phyloP scores from a whole-genome alignment of 2,329 filamentous ascomycete species.

The Exutisphaerella laricina region DNA sequence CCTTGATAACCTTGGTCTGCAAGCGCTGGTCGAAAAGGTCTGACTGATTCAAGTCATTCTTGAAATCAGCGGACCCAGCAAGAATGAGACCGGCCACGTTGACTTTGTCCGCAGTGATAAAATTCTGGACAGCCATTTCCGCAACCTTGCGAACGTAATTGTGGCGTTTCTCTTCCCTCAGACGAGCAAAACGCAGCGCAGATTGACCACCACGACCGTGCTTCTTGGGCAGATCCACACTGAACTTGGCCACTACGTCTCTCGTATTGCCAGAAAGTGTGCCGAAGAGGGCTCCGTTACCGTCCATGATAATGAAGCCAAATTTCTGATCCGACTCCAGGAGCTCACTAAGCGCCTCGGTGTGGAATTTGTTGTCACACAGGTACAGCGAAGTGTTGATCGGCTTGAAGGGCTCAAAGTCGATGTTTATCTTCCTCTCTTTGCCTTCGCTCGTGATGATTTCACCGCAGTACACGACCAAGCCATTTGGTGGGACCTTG shows the following conservation, averaged over 20 bases:
- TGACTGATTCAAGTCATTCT: conserved; percentile 96
- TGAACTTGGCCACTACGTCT: conserved; percentile 96
- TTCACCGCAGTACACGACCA: conserved; percentile 99
- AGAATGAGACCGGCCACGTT: conserved; percentile 95
- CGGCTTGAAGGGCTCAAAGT: conserved; percentile 99
- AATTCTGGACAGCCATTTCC: conserved; percentile 96
- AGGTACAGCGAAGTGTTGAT: conserved; percentile 99
- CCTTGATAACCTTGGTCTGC: conserved; percentile 94
- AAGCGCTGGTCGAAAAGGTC: conserved; percentile 95
- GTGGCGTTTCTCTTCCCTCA: conserved; percentile 98
- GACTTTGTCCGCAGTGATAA: conserved; percentile 96
- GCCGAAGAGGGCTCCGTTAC: conserved; percentile 95
- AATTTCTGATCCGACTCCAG: conserved; percentile 99
- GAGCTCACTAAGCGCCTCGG: conserved; percentile 91
- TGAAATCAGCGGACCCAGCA: conserved; percentile 97
- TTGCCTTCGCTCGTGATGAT: conserved; percentile 98
- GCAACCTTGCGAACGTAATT: conserved; percentile 99
- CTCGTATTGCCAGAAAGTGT: conserved; percentile 96
- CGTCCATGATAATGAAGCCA: conserved; percentile 99
- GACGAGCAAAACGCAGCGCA: conserved; percentile 97
- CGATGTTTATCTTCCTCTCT: conserved; percentile 99
- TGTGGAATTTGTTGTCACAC: conserved; percentile 99
- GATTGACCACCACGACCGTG: conserved; percentile 99
- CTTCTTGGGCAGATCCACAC: conserved; percentile 98
- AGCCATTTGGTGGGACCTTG: conserved; percentile 94